A percentile compares a stretch with the other conserved stretches of the same genome.
phyloP scores from a whole-genome alignment of 2,329 filamentous ascomycete species.

The Ophiostoma sp. region DNA sequence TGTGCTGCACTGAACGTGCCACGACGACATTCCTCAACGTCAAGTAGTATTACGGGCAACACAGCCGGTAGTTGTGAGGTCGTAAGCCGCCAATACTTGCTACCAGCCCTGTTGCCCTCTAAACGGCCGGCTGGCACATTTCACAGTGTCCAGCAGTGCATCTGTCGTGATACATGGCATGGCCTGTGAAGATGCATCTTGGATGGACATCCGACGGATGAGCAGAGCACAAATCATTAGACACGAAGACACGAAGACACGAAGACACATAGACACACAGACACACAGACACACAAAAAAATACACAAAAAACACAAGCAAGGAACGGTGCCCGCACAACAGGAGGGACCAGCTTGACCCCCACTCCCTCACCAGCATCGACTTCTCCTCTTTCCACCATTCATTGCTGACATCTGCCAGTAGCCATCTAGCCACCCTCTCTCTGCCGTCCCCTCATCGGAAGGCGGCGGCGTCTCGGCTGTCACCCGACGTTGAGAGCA shows the following conservation, averaged over 20 bases:
- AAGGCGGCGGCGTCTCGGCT: constrained; percentile 5
- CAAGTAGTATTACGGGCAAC: background rate
- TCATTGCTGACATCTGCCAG: background rate
- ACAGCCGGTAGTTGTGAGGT: background rate
- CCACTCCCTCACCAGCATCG: background rate
- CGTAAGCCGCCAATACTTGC: background rate
- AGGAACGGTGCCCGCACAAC: background rate
- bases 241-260: background rate
- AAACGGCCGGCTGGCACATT: background rate
- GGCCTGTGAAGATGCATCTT: background rate
- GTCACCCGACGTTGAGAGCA: background rate
- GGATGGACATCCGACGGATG: background rate
- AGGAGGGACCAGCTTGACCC: background rate
- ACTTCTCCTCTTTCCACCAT: background rate
- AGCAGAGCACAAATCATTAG: background rate
- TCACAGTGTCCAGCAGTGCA: background rate
- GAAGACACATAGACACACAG: background rate
- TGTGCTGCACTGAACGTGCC: background rate
- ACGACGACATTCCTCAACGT: background rate
- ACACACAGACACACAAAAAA: background rate
- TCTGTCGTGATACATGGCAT: background rate
- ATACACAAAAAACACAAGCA: background rate
- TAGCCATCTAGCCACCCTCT: no score
- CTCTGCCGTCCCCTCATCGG: background rate
- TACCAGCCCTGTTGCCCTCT: background rate